phyloP scores from a whole-genome alignment of 805 yeast genomes.

The Cyberlindnera bimundalis region DNA sequence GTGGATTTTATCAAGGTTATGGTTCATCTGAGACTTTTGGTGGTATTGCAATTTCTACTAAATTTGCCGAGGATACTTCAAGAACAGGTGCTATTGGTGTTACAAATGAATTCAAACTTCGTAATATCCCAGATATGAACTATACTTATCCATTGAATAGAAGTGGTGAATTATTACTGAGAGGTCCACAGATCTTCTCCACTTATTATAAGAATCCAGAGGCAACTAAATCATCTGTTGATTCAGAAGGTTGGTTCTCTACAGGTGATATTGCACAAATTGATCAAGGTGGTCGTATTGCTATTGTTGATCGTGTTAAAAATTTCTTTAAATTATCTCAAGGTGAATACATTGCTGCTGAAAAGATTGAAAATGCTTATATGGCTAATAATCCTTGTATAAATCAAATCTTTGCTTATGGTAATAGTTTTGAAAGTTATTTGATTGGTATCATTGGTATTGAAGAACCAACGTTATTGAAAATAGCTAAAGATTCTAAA shows the following conservation, averaged over 20 bases:
- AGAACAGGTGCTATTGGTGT: conserved; percentile 56
- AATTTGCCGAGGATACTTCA: conserved; percentile 48
- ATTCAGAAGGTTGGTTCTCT: conserved; percentile 58
- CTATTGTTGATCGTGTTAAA: conserved; percentile 70
- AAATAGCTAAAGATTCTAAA: conserved; percentile 14
- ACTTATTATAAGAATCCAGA: conserved; percentile 55
- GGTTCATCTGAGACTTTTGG: conserved; percentile 73
- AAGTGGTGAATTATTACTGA: conserved; percentile 57
- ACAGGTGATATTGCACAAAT: conserved; percentile 65
- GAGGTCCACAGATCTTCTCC: conserved; percentile 62
- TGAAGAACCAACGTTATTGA: conserved; percentile 40
- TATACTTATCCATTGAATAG: conserved; percentile 41
- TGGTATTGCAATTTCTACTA: conserved; percentile 46
- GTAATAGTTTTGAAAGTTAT: conserved; percentile 54
- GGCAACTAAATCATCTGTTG: conserved; percentile 51
- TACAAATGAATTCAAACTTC: conserved; percentile 53
- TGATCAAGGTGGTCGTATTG: conserved; percentile 49
- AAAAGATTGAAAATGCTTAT: conserved; percentile 65
- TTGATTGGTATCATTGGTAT: conserved; percentile 63
- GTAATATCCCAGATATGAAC: conserved; percentile 64
- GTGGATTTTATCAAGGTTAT: conserved; percentile 65
- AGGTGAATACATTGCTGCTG: conserved; percentile 73
- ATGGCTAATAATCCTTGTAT: conserved; percentile 48
- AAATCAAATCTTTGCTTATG: conserved; percentile 58
- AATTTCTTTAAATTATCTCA: conserved; percentile 70